Evolutionary conservation across 306 rosid species (phyloP), one percentile per base, ranked within the genome.

Genomic region (Styphnolobium japonicum): DNA sequence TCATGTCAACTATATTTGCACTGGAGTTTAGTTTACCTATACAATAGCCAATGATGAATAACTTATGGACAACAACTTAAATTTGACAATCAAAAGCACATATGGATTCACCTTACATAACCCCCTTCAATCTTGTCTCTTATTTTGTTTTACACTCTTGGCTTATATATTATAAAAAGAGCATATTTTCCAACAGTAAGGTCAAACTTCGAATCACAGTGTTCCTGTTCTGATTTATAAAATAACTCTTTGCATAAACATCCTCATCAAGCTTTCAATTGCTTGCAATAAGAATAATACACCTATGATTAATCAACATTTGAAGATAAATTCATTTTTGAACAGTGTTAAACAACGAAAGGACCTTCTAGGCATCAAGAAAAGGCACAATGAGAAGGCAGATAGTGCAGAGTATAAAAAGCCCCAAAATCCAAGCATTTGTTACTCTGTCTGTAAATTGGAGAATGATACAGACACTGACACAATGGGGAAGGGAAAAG

Each of bases 21-120:
- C 77, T 67, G 77, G 86, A 83, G 68, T 61, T 86, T 63, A 85
- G 58, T 43, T 87, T 86, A 66, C 88, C 96, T 93, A 67, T 15
- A 72, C 33, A 80, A 49, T 5, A 56, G 23, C 29, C 58, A 76
- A 23, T 5, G 31, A 63, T 19, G 29, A 67, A 74, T 27, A 36
- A 31, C 43, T 58, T 63, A 48, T 3, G 25, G 10, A 70, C 43
- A 34, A 10, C 11, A 25, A 34, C 33, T 16, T 21, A 43, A 43
- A 53, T 19, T 18, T 42, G 34, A 31, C 33, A 62, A 55, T 37
- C 27, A 23, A 69, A 69, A 19, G n/a, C 82, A 43, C 16, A 36
- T 2, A 67, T 12, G 9, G n/a, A 27, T 74, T 75, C 67, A 52
- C 52, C 74, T 70, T 29, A 82, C 36, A 6, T 34, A 36, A 48